These are phyloP conservation scores for Fraxinus paxiana DNA, from an alignment of 305 asterid species.

Conservation along the genomic window DNA sequence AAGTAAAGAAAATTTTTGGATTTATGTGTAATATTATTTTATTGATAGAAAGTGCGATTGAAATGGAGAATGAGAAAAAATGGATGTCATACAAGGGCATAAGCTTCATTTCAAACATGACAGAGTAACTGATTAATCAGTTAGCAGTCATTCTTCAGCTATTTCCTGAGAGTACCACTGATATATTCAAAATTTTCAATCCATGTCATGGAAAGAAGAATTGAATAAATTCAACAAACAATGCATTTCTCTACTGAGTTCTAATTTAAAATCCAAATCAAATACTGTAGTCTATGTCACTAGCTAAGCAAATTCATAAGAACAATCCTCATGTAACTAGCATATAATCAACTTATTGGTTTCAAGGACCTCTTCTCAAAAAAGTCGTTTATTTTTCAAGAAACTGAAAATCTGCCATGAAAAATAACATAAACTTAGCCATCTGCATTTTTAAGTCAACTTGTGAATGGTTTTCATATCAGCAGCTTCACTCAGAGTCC, in stretches of 20 bases:
- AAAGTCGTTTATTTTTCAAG: neutral
- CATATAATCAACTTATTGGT: neutral
- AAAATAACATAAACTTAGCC: neutral
- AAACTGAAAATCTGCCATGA: neutral
- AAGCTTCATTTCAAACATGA: neutral
- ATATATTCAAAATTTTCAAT: neutral
- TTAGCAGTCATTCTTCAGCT: neutral
- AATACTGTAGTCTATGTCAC: neutral
- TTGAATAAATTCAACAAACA: neutral
- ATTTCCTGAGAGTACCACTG: neutral
- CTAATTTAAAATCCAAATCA: neutral
- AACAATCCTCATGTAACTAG: neutral
- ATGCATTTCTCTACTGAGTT: neutral
- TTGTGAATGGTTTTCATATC: conserved; percentile 92
- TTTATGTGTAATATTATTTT: no score
- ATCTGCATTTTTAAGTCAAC: conserved; percentile 35
- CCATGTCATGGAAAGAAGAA: no score
- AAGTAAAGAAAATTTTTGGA: no score
- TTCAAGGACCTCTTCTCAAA: neutral
- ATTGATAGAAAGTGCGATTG: no score
- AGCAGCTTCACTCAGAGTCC: conserved; percentile 56
- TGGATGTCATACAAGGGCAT: no score
- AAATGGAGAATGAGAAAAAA: no score
- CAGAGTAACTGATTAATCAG: neutral
- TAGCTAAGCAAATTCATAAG: neutral